Conservation (phyloP, 306 rosid genomes). For the Dalbergia oliveri region DNA sequence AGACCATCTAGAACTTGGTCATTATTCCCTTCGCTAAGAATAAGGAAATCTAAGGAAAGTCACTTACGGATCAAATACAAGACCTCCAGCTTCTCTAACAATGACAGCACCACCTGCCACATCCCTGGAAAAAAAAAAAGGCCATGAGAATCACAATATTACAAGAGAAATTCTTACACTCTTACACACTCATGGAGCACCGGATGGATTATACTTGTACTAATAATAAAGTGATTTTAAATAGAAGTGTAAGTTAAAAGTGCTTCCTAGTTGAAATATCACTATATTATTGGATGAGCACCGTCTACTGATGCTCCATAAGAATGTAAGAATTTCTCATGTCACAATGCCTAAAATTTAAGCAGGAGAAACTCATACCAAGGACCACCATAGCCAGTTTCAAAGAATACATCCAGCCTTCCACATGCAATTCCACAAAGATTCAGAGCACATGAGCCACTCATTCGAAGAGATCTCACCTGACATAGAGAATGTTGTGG, state of each 20-base stretch:
- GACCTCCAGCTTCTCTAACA: constrained; percentile 96
- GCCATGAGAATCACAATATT: constrained; percentile 33
- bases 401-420: constrained; percentile 84
- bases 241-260: too few relatives aligned
- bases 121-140: constrained; percentile 68
- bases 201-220: too few relatives aligned
- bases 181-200: too few relatives aligned
- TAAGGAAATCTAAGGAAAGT: constrained; percentile 40
- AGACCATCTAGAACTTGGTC: constrained; percentile 48
- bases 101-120: constrained; percentile 98
- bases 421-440: constrained; percentile 98
- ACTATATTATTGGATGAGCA: too few relatives aligned
- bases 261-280: too few relatives aligned
- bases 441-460: constrained; percentile 94
- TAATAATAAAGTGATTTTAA: too few relatives aligned
- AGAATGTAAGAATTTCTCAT: too few relatives aligned
- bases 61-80: constrained; percentile 95
- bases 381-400: constrained; percentile 87
- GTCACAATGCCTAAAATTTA: background rate
- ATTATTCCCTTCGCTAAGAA: constrained; percentile 34
- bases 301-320: too few relatives aligned
- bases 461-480: constrained; percentile 95
- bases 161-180: background rate
- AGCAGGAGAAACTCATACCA: constrained; percentile 68
- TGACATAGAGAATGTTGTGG: constrained; percentile 47